Conservation (phyloP, 768 basidiomycete genomes). For the Serendipita sp. region DNA sequence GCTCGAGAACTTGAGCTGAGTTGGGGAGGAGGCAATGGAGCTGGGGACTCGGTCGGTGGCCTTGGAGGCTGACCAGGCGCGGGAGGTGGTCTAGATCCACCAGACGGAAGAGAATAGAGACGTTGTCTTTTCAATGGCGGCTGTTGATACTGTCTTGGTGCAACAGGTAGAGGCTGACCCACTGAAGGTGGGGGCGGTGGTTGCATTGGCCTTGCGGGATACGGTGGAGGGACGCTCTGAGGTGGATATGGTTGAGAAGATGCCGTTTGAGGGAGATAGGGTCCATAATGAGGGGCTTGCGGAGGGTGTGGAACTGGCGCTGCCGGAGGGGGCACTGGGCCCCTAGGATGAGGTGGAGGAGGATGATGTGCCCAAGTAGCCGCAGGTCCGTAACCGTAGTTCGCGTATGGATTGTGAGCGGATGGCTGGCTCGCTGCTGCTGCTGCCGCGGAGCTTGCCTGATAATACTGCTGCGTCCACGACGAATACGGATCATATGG, state of each 20-base stretch:
- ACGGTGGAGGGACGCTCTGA: neutral
- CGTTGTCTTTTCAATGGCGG: neutral
- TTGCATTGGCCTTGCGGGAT: neutral
- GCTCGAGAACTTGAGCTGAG: neutral
- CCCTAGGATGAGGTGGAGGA: constrained; percentile 8
- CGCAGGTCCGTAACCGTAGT: constrained; percentile 7
- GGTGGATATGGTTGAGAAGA: neutral
- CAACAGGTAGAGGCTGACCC: neutral
- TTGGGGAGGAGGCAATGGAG: neutral
- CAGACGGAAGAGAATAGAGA: neutral
- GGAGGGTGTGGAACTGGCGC: constrained; percentile 14
- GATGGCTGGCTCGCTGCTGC: neutral
- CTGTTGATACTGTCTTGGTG: constrained; percentile 1
- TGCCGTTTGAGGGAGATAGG: constrained; percentile 6
- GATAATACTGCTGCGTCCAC: neutral
- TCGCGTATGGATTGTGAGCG: neutral
- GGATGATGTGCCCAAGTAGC: constrained; percentile 6
- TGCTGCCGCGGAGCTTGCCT: constrained; percentile 12
- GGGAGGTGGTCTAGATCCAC: neutral
- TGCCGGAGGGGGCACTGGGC: constrained; percentile 12
- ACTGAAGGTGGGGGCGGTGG: neutral
- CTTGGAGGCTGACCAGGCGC: neutral
- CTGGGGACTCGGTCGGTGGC: neutral
- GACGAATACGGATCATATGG: neutral
- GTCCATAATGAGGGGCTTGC: constrained; percentile 13